Evolutionary conservation across 306 rosid genomes (phyloP), one percentile per base, ranked within the genome.

Genomic region (Arachis stenosperma): DNA sequence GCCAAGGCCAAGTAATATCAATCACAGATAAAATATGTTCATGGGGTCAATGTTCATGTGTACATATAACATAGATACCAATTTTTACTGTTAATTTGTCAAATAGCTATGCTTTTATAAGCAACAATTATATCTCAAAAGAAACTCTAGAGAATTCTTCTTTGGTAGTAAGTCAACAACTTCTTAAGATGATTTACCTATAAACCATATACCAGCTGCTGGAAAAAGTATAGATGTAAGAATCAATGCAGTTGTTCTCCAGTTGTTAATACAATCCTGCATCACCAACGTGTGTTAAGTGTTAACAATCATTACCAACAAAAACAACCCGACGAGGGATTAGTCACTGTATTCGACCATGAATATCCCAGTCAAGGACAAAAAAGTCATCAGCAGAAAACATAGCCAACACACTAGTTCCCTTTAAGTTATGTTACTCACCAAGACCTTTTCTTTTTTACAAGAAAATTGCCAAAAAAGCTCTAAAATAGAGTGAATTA

Each of bases 151-250:
- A 44, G 8, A 2, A 39, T 56, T 44, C 65, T 41, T 51, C 46
- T 64, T 64, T 64, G 71, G 50, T 5, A 8, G 61, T 48, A 65
- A 57, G 67, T 13, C 39, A 50, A 79, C 13, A 6, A 36, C 9
- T 36, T 73, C n/a, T 66, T 7, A 47, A 6, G 67, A 76, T 64
- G 81, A 67, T 79, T 74, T 76, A 90, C 98, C 98, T 3, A 79
- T 60, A 61, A 93, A 90, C 96, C 98, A 93, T 70, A 90, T 71
- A 52, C 64, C 85, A 22, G 96, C 90, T 29, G 97, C 86, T 2
- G 78, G 89, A 61, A 93, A 86, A 61, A 93, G 66, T 79, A 93
- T 56, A 7, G 92, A 69, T 42, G 93, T 87, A 72, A 93, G 86
- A 68, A 85, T 82, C 80, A 93, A 84, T 15, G 88, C 30, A 36